Conservation (phyloP, 345 rosid genomes). For the Cardiospermum halicacabum region DNA sequence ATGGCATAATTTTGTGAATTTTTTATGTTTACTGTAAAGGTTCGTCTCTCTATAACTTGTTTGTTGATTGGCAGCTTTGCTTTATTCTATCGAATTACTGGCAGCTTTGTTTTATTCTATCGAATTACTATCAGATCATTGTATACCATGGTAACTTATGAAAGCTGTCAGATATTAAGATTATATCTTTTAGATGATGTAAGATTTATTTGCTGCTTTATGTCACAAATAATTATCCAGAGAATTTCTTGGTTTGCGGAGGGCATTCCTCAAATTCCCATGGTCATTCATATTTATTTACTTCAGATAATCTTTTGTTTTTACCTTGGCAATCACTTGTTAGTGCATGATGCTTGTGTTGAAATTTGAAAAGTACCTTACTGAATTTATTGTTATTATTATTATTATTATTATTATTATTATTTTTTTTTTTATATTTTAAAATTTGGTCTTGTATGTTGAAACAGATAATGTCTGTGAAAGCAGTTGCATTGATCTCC, state of each 20-base stretch:
- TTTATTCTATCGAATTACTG: not conserved
- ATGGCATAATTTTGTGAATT: not conserved
- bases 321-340: not conserved
- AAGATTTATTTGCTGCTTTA: not conserved
- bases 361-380: not conserved
- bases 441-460: slow-evolving; percentile 14
- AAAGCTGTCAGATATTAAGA: not conserved
- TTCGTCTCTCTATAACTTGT: not conserved
- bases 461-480: slow-evolving; percentile 55
- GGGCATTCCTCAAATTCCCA: not conserved
- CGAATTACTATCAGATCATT: not conserved
- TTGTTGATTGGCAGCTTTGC: not conserved
- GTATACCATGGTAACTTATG: not conserved
- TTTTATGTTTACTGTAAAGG: not conserved
- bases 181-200: not conserved
- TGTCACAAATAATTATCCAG: not conserved
- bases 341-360: not conserved
- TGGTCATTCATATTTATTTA: not conserved
- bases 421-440: slow-evolving; percentile 10
- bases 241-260: not conserved
- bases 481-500: slow-evolving; percentile 50
- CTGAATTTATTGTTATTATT: no score
- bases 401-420: no score
- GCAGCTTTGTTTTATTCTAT: not conserved
- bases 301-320: not conserved